Evolutionary conservation across 495 filamentous ascomycete genomes (phyloP).

Genomic region (Penicillium robsamsonii): DNA sequence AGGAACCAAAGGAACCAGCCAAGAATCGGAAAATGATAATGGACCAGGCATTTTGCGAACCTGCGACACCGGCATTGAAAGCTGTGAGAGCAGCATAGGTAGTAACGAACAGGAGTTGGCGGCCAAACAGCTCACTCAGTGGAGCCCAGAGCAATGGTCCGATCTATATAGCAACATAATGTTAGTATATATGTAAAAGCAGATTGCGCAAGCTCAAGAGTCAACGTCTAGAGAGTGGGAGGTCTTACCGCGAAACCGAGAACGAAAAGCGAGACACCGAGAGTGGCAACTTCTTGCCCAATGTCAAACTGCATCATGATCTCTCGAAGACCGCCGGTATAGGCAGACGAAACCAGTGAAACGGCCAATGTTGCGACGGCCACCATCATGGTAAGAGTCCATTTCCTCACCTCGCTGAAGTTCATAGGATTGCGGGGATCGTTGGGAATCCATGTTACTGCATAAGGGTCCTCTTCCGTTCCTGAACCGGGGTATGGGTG

Average conservation of each 20-base stretch:
- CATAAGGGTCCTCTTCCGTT: slow-evolving; percentile 70
- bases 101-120: slow-evolving; percentile 64
- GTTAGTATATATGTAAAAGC: neutral
- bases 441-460: slow-evolving; percentile 69
- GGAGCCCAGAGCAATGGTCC: slow-evolving; percentile 65
- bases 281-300: slow-evolving; percentile 56
- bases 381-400: slow-evolving; percentile 63
- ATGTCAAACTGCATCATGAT: slow-evolving; percentile 60
- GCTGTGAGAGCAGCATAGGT: slow-evolving; percentile 63
- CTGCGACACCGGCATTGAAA: slow-evolving; percentile 66
- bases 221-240: neutral
- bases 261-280: slow-evolving; percentile 74
- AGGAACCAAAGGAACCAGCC: slow-evolving; percentile 74
- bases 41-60: slow-evolving; percentile 59
- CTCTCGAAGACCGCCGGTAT: slow-evolving; percentile 65
- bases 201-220: neutral
- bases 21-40: slow-evolving; percentile 76
- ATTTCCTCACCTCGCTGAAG: slow-evolving; percentile 62
- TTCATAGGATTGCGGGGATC: slow-evolving; percentile 72
- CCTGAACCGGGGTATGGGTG: slow-evolving; percentile 65
- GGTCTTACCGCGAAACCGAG: slow-evolving; percentile 64
- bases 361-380: slow-evolving; percentile 71
- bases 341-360: slow-evolving; percentile 74
- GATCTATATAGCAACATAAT: slow-evolving; percentile 10
- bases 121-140: slow-evolving; percentile 68